A percentile compares a stretch with the other conserved stretches of the same genome.
phyloP scores from a whole-genome alignment of 129 eudicot species.

The Pseudognaphalium luteoalbum region DNA sequence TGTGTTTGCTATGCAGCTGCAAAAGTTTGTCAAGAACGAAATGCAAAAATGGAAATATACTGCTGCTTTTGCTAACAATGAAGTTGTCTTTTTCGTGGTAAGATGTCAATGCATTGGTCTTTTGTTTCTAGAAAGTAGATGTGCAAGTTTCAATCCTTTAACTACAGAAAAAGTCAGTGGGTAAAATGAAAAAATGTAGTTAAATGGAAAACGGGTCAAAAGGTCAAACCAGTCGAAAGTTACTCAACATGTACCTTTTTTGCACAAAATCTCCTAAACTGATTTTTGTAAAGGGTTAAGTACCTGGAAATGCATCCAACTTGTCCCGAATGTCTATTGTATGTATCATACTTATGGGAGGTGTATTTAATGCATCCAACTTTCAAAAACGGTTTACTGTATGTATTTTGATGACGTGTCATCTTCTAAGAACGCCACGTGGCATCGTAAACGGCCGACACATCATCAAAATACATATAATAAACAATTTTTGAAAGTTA shows the following conservation, averaged over 20 bases:
- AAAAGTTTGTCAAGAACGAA: conserved; percentile 51
- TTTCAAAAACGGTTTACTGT: no score
- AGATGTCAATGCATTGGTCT: conserved; percentile 18
- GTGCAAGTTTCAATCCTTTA: not conserved
- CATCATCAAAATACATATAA: no score
- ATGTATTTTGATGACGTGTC: no score
- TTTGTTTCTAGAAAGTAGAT: not conserved
- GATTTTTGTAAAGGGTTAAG: not conserved
- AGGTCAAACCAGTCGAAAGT: not conserved
- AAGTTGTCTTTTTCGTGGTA: conserved; percentile 85
- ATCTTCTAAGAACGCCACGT: no score
- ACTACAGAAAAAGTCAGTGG: not conserved
- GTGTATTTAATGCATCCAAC: no score
- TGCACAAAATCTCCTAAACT: not conserved
- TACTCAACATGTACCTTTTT: not conserved
- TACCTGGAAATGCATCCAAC: no score
- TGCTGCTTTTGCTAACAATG: conserved; percentile 61
- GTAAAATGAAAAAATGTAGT: not conserved
- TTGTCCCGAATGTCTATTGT: no score
- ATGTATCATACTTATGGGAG: no score
- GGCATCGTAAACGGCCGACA: no score
- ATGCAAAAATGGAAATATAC: conserved; percentile 61
- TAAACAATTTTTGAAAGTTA: no score
- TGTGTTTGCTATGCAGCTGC: conserved; percentile 54
- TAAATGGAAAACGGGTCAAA: not conserved